Evolutionary conservation across 179 eudicot genomes (phyloP), one percentile per base, ranked within the genome.

Genomic region (Gypsophila paniculata): DNA sequence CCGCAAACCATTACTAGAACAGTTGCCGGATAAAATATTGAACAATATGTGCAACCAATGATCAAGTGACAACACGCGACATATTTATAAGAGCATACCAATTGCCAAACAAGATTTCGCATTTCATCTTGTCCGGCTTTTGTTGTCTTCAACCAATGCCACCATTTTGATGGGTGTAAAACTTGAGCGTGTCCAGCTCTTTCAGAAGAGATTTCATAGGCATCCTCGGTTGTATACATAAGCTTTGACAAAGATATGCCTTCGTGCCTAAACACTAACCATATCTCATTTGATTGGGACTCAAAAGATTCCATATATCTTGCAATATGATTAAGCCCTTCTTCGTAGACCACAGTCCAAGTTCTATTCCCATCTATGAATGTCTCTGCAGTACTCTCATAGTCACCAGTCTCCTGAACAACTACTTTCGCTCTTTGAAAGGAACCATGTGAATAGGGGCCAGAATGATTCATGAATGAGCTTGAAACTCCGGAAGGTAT

Each of bases 241-340:
- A 94, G 85, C 87, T 94, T 94, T 75, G 99, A 87, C 85, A 94
- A 86, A 53, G 99, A 94, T 29, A 90, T 68, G 29, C 99, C 99
- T 86, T 94, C 99, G 74, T 94, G 90, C 75, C 85, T 85, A 77
- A 94, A 94, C 15, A 92, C 99, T 69, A 94, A 95, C 99, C 99
- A 94, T 76, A 94, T 90, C 72, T 94, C 97, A 82, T 84, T 92
- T 53, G 95, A 87, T 54, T 80, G 84, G 59, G 99, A 91, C 86
- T 91, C 99, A 71, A 94, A 90, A 69, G 95, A 94, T 78, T 94
- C 99, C 32, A 94, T 86, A 80, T 90, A 94, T 90, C 99, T 87
- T 49, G 97, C 99, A 86, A 94, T 84, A 79, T 91, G 94, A 72
- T 85, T 84, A 74, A 94, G 74, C 75, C 99, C 99, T 74, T 88